Percentiles rank a stretch among this genome's conserved stretches.
phyloP scores from a whole-genome alignment of 768 basidiomycete genomes.

The Gloeophyllum trabeum region DNA sequence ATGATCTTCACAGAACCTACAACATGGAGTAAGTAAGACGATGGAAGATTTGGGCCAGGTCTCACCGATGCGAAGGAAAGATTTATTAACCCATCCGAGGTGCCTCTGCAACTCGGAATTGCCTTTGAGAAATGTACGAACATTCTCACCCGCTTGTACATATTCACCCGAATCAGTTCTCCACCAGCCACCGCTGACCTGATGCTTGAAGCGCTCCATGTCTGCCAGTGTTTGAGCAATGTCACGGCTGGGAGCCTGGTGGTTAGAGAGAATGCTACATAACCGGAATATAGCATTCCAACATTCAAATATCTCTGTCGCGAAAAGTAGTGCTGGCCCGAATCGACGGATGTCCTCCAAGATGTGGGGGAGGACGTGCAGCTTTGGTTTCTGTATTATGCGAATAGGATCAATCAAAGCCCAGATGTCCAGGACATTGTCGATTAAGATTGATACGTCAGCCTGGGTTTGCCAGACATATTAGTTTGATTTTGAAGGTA shows the following conservation, averaged over 20 bases:
- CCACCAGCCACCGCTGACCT: not conserved
- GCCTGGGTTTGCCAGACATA: constrained; percentile 2
- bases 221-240: not conserved
- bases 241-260: not conserved
- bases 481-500: not conserved
- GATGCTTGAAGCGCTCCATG: not conserved
- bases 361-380: constrained; percentile 9
- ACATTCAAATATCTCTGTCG: not conserved
- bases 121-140: not conserved
- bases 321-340: not conserved
- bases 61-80: no score
- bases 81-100: not conserved
- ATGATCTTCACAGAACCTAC: no score
- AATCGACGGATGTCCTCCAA: constrained; percentile 5
- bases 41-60: no score
- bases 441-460: constrained; percentile 7
- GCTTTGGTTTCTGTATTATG: constrained; percentile 9
- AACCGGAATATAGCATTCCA: not conserved
- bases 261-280: not conserved
- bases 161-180: not conserved
- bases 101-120: not conserved
- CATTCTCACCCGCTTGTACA: not conserved
- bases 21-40: no score
- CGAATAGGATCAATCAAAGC: constrained; percentile 5
- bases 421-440: constrained; percentile 9